Base-by-base conservation (phyloP, 192 early-diverging fungal species). In the Entomortierella parvispora region DNA sequence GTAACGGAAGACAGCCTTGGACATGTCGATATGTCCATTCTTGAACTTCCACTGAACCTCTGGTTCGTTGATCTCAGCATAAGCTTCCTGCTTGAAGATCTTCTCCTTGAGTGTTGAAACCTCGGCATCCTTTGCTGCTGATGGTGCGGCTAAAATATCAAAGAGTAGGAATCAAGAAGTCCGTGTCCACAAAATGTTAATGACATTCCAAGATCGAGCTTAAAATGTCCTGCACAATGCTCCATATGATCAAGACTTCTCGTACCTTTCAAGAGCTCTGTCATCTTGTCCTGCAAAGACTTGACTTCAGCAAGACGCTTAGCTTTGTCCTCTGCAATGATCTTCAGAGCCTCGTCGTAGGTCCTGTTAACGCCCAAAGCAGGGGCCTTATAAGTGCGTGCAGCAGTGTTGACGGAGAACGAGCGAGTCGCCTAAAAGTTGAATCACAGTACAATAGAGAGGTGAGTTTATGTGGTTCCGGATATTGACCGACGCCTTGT, bases 271-370 rank as follows among this genome's bases (percentile, higher is more conserved):
- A 61, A 20, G 15, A 83, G 23, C 34, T 68, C 57, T 14, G 57
- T 71, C 28, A 87, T 56, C 49, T 79, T 68, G 22, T 55, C 69
- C 49, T 84, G 74, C 8, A 89, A 55, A 14, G 51, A 46, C 49
- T 81, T 68, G 22, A 87, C 58, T 56, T 84, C 62, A 14, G 66
- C 50, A n/a, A 85, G 56, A 49, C 86, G 79, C 37, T 84, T 82
- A 15, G 66, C 48, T 70, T 86, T 87, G 70, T 92, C 90, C 11
- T 82, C 62, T 42, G 83, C 74, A 45, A 93, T 90, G 34, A 91
- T 68, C 67, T 90, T 88, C n/a, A 93, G 62, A 11, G 92, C 92
- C 64, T 92, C 89, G 47, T 92, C 92, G 76, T 90, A 93, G 26
- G 91, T 90, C 11, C 83, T 83, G 62, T 91, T 90, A 45, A 89